A percentile compares a stretch with the other conserved stretches of the same genome.
phyloP scores from a whole-genome alignment of 2,329 filamentous ascomycete species.

The Botrytis deweyae region DNA sequence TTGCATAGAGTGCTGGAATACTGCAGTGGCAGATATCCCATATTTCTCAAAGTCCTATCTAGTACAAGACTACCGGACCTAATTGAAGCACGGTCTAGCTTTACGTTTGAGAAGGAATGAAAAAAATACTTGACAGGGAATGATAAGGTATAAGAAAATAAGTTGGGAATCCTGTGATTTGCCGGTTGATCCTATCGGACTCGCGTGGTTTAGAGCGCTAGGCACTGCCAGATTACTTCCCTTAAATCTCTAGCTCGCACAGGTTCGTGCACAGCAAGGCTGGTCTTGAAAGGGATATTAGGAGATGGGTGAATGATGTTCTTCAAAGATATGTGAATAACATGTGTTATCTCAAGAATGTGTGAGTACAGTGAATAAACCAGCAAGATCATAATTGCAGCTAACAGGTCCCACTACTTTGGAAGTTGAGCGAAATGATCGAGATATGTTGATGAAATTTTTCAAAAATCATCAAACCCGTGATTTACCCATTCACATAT shows the following conservation, averaged over 20 bases:
- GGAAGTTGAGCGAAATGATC: not conserved
- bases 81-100: not conserved
- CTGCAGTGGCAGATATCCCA: not conserved
- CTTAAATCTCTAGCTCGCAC: not conserved
- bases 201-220: not conserved
- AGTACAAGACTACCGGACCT: not conserved
- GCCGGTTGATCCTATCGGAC: not conserved
- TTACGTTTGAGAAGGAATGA: not conserved
- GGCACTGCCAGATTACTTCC: too few relatives aligned
- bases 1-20: not conserved
- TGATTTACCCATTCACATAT: not conserved
- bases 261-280: not conserved
- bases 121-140: not conserved
- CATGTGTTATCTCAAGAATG: not conserved
- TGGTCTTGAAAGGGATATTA: fast-evolving
- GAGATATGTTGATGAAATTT: not conserved
- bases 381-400: not conserved
- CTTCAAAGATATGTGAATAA: not conserved
- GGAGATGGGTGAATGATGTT: not conserved
- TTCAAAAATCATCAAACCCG: not conserved
- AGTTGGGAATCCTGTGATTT: not conserved
- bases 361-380: not conserved
- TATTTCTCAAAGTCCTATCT: too few relatives aligned
- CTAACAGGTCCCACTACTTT: not conserved
- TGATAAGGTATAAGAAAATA: fast-evolving